phyloP scores from a whole-genome alignment of 805 yeast genomes.

The Metschnikowia santaceciliae region DNA sequence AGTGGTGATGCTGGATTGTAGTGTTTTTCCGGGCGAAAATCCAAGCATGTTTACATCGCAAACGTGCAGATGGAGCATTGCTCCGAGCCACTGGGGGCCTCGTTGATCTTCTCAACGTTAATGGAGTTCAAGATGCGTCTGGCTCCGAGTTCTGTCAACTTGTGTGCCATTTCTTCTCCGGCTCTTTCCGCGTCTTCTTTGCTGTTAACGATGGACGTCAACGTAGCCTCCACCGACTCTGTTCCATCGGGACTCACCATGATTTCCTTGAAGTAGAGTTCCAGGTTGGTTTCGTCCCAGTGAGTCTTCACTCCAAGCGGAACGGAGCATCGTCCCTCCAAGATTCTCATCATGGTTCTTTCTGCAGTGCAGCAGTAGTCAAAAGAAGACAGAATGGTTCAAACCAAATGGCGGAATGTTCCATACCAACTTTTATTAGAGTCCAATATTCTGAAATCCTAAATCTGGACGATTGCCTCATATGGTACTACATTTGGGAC shows the following conservation, averaged over 20 bases:
- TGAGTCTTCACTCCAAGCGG: constrained; percentile 87
- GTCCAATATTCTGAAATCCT: too few relatives aligned
- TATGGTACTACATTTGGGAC: too few relatives aligned
- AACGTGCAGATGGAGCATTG: constrained; percentile 2
- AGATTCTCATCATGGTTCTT: constrained; percentile 75
- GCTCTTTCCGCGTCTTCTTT: constrained; percentile 62
- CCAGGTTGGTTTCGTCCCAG: constrained; percentile 42
- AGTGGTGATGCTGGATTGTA: background rate
- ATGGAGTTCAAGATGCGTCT: constrained; percentile 76
- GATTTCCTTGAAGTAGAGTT: constrained; percentile 57
- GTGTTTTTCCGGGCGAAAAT: background rate
- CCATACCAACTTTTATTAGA: too few relatives aligned
- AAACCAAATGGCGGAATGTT: too few relatives aligned
- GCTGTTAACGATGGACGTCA: constrained; percentile 35
- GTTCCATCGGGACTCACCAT: constrained; percentile 85
- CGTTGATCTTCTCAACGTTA: constrained; percentile 61
- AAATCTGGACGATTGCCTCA: too few relatives aligned
- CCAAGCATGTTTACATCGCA: background rate
- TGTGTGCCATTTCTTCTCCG: constrained; percentile 67
- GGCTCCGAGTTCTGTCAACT: constrained; percentile 73
- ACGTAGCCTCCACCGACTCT: constrained; percentile 57
- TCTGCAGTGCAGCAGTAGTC: constrained; percentile 76
- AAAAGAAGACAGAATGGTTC: too few relatives aligned
- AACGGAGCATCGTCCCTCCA: constrained; percentile 98
- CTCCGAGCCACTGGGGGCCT: constrained; percentile 22